Evolutionary conservation across 441 rosid species (phyloP).

Genomic region (Pelargonium australe): DNA sequence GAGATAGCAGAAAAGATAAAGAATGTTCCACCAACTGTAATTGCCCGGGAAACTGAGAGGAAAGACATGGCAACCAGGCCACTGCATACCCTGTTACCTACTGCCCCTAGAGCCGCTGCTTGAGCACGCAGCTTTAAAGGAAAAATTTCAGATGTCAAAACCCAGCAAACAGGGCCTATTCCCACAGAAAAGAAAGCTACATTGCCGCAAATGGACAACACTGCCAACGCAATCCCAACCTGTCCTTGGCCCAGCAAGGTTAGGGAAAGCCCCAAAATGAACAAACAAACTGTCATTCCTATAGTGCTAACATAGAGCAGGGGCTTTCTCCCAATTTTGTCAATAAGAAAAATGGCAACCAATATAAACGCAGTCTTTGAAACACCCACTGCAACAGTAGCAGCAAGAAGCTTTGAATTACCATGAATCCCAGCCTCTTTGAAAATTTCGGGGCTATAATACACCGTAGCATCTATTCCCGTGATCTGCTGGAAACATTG

Average conservation of each 20-base stretch:
- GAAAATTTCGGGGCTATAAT: neutral
- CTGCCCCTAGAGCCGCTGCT: neutral
- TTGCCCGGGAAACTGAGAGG: constrained; percentile 1
- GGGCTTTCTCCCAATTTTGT: neutral
- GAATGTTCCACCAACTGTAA: constrained; percentile 2
- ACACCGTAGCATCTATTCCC: neutral
- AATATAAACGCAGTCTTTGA: neutral
- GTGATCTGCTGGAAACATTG: constrained; percentile 7
- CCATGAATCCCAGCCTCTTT: constrained; percentile 4
- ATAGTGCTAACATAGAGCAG: neutral
- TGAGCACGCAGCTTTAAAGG: constrained; percentile 6
- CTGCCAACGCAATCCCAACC: neutral
- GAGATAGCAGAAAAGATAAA: neutral
- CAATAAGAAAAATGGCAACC: neutral
- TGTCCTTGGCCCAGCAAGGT: constrained; percentile 3
- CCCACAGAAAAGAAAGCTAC: constrained; percentile 2
- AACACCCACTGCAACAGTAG: neutral
- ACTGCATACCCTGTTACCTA: constrained; percentile 1
- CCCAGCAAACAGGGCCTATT: neutral
- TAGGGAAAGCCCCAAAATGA: neutral
- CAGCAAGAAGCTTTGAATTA: neutral
- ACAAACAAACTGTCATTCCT: neutral
- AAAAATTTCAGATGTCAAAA: neutral
- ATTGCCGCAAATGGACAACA: neutral
- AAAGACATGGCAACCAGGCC: constrained; percentile 4